phyloP scores from a whole-genome alignment of 192 early-diverging fungal species.

The Coemansia sp. region DNA sequence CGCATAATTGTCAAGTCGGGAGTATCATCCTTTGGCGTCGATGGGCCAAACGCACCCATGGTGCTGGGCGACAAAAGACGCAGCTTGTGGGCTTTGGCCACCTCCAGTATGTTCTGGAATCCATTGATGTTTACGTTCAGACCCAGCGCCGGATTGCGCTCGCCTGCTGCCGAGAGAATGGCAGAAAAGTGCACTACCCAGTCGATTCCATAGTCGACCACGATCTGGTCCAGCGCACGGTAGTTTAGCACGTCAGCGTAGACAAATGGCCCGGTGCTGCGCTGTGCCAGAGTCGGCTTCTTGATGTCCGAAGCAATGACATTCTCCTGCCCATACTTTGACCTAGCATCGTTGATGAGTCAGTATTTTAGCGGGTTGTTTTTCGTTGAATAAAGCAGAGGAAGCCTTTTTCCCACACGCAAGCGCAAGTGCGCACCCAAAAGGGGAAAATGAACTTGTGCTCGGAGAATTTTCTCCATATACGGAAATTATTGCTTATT shows the following conservation, averaged over 20 bases:
- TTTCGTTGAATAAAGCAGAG: too few relatives aligned
- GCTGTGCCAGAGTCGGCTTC: constrained; percentile 56
- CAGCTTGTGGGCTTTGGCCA: constrained; percentile 59
- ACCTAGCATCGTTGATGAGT: constrained; percentile 12
- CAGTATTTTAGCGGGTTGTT: too few relatives aligned
- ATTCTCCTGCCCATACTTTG: constrained; percentile 61
- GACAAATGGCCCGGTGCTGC: constrained; percentile 59
- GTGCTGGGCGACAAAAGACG: constrained; percentile 62
- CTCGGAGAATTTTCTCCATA: constrained; percentile 7
- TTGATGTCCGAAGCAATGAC: constrained; percentile 65
- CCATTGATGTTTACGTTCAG: constrained; percentile 64
- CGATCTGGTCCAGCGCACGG: constrained; percentile 59
- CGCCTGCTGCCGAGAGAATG: constrained; percentile 65
- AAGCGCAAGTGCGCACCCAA: constrained; percentile 6
- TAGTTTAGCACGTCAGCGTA: constrained; percentile 67
- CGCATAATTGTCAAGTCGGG: constrained; percentile 67
- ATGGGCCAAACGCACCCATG: constrained; percentile 68
- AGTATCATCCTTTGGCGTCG: constrained; percentile 60
- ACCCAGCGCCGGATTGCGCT: constrained; percentile 58
- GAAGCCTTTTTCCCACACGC: background rate
- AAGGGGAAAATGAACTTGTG: background rate
- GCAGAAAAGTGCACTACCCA: constrained; percentile 71
- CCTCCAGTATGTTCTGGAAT: constrained; percentile 65
- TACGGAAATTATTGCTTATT: constrained; percentile 1
- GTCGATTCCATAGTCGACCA: constrained; percentile 63